Percentiles rank a stretch among this genome's conserved stretches.
phyloP scores from a whole-genome alignment of 2,329 filamentous ascomycete species.

The Exophiala viscosa region DNA sequence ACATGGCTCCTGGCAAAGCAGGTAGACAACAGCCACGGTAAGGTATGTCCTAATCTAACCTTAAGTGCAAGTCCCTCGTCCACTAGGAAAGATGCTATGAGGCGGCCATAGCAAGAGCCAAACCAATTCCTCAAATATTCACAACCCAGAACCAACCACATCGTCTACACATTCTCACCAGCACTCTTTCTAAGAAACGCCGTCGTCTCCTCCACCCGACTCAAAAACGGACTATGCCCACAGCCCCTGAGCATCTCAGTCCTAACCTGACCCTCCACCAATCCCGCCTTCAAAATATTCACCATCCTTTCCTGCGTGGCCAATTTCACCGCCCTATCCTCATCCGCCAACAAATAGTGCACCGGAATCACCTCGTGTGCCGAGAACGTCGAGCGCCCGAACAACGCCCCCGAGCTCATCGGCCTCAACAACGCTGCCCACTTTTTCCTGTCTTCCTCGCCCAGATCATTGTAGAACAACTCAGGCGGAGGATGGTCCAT shows the following conservation, averaged over 20 bases:
- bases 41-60: too few relatives aligned
- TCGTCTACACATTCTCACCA: slow-evolving; percentile 5
- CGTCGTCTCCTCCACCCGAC: slow-evolving; percentile 7
- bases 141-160: too few relatives aligned
- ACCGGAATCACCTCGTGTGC: slow-evolving; percentile 8
- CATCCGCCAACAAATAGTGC: slow-evolving; percentile 3
- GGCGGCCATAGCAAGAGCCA: too few relatives aligned
- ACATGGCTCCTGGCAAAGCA: too few relatives aligned
- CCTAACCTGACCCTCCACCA: background rate
- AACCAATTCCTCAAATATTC: too few relatives aligned
- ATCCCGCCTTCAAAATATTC: background rate
- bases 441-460: background rate
- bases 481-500: background rate
- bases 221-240: slow-evolving; percentile 11
- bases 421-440: slow-evolving; percentile 1
- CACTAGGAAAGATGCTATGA: too few relatives aligned
- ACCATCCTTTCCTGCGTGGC: slow-evolving; percentile 7
- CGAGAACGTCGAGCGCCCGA: background rate
- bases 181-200: slow-evolving; percentile 14
- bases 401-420: slow-evolving; percentile 5
- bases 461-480: slow-evolving; percentile 8
- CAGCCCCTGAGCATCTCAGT: slow-evolving; percentile 6
- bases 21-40: too few relatives aligned
- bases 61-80: too few relatives aligned
- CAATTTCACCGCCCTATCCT: slow-evolving; percentile 5